Percentiles rank a stretch among this genome's conserved stretches.
Conservation (phyloP, 768 basidiomycete genomes). For the Xerocomellus intermedius region DNA sequence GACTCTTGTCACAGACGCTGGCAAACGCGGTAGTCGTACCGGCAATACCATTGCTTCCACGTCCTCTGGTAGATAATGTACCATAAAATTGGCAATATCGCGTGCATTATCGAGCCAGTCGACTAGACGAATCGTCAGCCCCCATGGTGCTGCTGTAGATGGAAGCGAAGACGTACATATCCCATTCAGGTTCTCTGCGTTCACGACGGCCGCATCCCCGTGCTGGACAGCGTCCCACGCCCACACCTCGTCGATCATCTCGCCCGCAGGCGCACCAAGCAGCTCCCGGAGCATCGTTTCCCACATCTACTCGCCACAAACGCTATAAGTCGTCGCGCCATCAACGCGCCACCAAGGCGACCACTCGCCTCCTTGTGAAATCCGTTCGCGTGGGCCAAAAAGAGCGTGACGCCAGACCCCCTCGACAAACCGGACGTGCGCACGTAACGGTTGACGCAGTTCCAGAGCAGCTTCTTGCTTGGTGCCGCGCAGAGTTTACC, state of each 20-base stretch:
- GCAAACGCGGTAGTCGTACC: conserved; percentile 50
- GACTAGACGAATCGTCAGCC: conserved; percentile 38
- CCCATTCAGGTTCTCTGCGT: conserved; percentile 51
- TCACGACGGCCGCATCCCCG: conserved; percentile 79
- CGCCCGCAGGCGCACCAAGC: conserved; percentile 41
- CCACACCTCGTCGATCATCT: conserved; percentile 72
- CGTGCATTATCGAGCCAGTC: conserved; percentile 78
- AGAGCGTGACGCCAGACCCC: conserved; percentile 50
- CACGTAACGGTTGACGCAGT: conserved; percentile 69
- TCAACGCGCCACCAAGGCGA: neutral
- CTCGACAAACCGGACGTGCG: conserved; percentile 1
- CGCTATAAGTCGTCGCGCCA: neutral
- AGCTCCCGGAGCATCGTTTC: conserved; percentile 63
- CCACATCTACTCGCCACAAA: conserved; percentile 58
- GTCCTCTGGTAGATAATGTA: conserved; percentile 58
- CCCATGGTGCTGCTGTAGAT: neutral
- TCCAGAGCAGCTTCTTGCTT: conserved; percentile 53
- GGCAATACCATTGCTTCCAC: conserved; percentile 41
- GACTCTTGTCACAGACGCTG: conserved; percentile 37
- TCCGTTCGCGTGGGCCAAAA: conserved; percentile 84
- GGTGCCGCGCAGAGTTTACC: conserved; percentile 15
- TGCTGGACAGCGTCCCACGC: conserved; percentile 81
- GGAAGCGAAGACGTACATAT: conserved; percentile 49
- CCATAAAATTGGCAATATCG: conserved; percentile 75
- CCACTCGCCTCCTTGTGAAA: conserved; percentile 79